Evolutionary conservation across 441 rosid genomes (phyloP).

Genomic region (Monsonia emarginata): DNA sequence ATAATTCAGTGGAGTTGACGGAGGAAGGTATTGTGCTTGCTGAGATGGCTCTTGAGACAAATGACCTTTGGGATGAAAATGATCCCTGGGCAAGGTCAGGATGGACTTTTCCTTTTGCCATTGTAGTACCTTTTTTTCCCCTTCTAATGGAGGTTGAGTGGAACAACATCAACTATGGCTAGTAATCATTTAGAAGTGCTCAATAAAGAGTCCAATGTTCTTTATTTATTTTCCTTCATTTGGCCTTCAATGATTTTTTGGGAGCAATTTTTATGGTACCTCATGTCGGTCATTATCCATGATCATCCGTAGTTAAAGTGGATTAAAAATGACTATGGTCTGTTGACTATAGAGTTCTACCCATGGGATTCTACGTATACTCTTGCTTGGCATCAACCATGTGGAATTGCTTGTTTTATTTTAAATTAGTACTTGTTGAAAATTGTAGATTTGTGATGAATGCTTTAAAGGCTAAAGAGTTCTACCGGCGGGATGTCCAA

Average conservation of each 20-base stretch:
- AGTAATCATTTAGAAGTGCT: no score
- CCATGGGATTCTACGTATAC: background rate
- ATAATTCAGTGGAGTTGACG: conserved; percentile 91
- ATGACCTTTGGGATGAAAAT: conserved; percentile 91
- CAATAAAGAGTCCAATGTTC: no score
- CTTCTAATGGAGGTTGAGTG: background rate
- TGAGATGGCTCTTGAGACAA: conserved; percentile 92
- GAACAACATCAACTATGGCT: conserved; percentile 6
- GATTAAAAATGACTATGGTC: background rate
- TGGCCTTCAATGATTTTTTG: no score
- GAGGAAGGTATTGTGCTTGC: conserved; percentile 89
- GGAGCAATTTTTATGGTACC: background rate
- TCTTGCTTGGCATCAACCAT: background rate
- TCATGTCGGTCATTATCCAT: background rate
- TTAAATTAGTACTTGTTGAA: conserved; percentile 15
- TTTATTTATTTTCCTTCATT: no score
- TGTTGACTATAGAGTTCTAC: background rate
- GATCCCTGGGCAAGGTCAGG: conserved; percentile 94
- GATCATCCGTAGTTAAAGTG: background rate
- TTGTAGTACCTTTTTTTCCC: background rate
- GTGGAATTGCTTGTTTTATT: conserved; percentile 8
- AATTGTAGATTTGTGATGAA: conserved; percentile 80
- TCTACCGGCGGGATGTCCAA: conserved; percentile 81
- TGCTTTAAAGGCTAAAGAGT: conserved; percentile 94
- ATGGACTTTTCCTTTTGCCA: conserved; percentile 12